phyloP scores from a whole-genome alignment of 2,329 filamentous ascomycete genomes.

The Camillea tinctor region DNA sequence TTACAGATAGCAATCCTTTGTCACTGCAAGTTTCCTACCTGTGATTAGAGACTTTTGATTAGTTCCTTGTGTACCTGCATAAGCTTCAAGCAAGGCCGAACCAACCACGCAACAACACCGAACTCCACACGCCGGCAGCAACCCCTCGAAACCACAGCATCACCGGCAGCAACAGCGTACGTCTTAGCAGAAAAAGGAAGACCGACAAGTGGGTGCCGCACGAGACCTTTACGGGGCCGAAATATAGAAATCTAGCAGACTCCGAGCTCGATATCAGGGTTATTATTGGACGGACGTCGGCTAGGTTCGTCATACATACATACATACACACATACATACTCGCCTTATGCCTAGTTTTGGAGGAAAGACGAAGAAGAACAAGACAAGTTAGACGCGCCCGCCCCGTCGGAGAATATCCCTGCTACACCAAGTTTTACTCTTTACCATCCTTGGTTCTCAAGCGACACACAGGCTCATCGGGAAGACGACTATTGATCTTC shows the following conservation, averaged over 20 bases:
- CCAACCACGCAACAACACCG: background rate
- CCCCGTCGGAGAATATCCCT: background rate
- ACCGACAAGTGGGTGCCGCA: background rate
- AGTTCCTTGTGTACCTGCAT: conserved; percentile 16
- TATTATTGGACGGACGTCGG: background rate
- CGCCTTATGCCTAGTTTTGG: too few relatives aligned
- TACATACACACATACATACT: too few relatives aligned
- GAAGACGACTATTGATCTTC: too few relatives aligned
- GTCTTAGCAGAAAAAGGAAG: background rate
- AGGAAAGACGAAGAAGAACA: background rate
- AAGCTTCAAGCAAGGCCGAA: conserved; percentile 2
- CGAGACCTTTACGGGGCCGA: background rate
- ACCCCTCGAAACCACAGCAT: background rate
- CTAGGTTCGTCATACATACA: background rate
- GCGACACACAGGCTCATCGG: background rate
- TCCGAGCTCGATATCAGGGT: background rate
- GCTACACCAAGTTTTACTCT: background rate
- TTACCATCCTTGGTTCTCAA: background rate
- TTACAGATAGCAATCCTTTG: background rate
- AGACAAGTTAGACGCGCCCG: background rate
- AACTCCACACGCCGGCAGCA: background rate
- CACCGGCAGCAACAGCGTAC: background rate
- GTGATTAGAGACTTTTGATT: conserved; percentile 2
- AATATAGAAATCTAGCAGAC: background rate
- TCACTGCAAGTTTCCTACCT: background rate